Conservation (phyloP, 2,329 filamentous ascomycete species). For the Monosporascus cannonballus region DNA sequence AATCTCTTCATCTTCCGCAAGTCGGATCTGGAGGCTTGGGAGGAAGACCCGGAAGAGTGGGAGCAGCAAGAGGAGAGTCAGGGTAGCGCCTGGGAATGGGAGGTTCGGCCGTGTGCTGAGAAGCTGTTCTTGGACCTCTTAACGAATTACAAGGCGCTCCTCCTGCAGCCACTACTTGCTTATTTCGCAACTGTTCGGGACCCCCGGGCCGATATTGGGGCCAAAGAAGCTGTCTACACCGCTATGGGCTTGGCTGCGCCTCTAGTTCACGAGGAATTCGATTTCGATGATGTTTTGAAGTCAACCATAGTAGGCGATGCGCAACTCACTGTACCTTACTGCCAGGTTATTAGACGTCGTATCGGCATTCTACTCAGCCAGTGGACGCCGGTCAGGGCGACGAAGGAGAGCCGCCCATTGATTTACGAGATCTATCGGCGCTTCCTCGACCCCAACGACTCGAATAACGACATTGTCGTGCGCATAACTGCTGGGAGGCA, state of each 20-base stretch:
- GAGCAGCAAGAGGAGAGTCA: slow-evolving; percentile 82
- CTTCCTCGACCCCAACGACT: slow-evolving; percentile 70
- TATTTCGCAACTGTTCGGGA: slow-evolving; percentile 78
- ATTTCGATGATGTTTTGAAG: slow-evolving; percentile 76
- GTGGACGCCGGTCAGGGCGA: slow-evolving; percentile 78
- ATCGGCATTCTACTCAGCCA: slow-evolving; percentile 85
- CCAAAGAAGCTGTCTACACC: slow-evolving; percentile 92
- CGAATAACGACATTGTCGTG: slow-evolving; percentile 84
- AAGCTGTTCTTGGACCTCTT: slow-evolving; percentile 89
- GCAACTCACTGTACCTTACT: slow-evolving; percentile 54
- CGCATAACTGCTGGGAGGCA: slow-evolving; percentile 85
- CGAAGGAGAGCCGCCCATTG: slow-evolving; percentile 59
- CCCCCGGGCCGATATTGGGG: slow-evolving; percentile 60
- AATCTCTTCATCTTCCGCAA: slow-evolving; percentile 83
- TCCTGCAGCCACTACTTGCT: slow-evolving; percentile 70
- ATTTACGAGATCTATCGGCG: slow-evolving; percentile 89
- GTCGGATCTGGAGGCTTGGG: slow-evolving; percentile 84
- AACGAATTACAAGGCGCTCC: slow-evolving; percentile 77
- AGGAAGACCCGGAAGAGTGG: slow-evolving; percentile 93
- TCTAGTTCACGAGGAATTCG: slow-evolving; percentile 65
- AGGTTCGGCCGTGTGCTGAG: slow-evolving; percentile 86
- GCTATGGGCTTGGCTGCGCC: slow-evolving; percentile 82
- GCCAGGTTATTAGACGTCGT: slow-evolving; percentile 78
- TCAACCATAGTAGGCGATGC: slow-evolving; percentile 73
- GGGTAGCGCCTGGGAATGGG: slow-evolving; percentile 84